A percentile compares a stretch with the other conserved stretches of the same genome.
Evolutionary conservation across 2,329 filamentous ascomycete species (phyloP).

Genomic region (Teratosphaeriaceae sp.): DNA sequence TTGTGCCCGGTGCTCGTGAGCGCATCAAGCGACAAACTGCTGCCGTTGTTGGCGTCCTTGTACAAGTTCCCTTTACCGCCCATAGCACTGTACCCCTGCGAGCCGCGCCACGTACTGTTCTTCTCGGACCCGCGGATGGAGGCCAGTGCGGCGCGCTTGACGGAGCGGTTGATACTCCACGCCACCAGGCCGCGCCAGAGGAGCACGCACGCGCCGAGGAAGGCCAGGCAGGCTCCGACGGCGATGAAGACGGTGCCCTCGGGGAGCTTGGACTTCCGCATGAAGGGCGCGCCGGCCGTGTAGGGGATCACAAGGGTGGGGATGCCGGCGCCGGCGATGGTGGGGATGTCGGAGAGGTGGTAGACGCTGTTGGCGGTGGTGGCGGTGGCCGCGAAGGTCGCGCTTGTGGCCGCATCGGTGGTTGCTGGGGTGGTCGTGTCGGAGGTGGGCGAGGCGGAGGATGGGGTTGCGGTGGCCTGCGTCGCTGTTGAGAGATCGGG

Average conservation of each 20-base stretch:
- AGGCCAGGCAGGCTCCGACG: slow-evolving; percentile 80
- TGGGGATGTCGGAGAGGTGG: slow-evolving; percentile 43
- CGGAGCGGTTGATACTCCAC: slow-evolving; percentile 85
- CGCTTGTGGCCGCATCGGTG: slow-evolving; percentile 8
- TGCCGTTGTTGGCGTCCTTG: slow-evolving; percentile 43
- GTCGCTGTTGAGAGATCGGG: slow-evolving; percentile 24
- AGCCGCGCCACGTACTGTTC: slow-evolving; percentile 28
- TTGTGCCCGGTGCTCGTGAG: slow-evolving; percentile 32
- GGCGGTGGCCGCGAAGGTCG: slow-evolving; percentile 6
- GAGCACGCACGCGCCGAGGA: slow-evolving; percentile 73
- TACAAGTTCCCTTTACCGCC: slow-evolving; percentile 35
- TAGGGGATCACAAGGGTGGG: slow-evolving; percentile 73
- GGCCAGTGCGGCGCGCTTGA: slow-evolving; percentile 74
- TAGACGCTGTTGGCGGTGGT: slow-evolving; percentile 21
- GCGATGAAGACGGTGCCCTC: slow-evolving; percentile 96
- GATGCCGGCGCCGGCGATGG: slow-evolving; percentile 50
- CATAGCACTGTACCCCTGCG: slow-evolving; percentile 15
- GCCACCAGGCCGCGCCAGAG: slow-evolving; percentile 83
- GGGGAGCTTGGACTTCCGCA: slow-evolving; percentile 77
- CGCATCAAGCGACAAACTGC: slow-evolving; percentile 52
- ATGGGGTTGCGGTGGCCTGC: slow-evolving; percentile 8
- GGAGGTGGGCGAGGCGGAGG: not conserved
- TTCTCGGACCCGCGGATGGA: slow-evolving; percentile 47
- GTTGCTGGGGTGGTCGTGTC: slow-evolving; percentile 4
- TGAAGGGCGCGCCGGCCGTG: slow-evolving; percentile 78